phyloP scores from a whole-genome alignment of 2,329 filamentous ascomycete genomes.

The Juglanconis sp. region DNA sequence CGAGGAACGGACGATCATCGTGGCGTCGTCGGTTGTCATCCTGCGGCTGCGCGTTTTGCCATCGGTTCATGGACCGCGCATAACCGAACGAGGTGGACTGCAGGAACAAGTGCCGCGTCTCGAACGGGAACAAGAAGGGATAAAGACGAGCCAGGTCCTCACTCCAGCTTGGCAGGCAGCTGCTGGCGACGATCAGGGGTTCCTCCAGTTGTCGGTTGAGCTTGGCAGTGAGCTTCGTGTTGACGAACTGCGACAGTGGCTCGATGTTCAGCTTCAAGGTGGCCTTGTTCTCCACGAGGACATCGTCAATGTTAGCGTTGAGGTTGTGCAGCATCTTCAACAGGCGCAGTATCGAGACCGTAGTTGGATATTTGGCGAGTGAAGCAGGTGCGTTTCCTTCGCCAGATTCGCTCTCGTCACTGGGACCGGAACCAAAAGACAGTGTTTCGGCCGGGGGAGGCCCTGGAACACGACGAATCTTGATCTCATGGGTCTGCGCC shows the following conservation, averaged over 20 bases:
- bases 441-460: conserved; percentile 73
- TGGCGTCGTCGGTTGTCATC: conserved; percentile 80
- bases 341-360: conserved; percentile 80
- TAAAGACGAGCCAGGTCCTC: conserved; percentile 92
- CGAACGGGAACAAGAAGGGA: conserved; percentile 96
- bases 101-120: conserved; percentile 92
- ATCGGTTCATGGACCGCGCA: conserved; percentile 92
- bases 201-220: conserved; percentile 96
- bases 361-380: conserved; percentile 77
- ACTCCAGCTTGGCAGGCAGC: conserved; percentile 92
- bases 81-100: conserved; percentile 99
- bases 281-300: conserved; percentile 74
- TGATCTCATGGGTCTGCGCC: conserved; percentile 87
- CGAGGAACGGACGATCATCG: conserved; percentile 88
- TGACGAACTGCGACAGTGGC: conserved; percentile 90
- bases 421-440: conserved; percentile 55
- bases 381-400: conserved; percentile 69
- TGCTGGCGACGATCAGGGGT: conserved; percentile 93
- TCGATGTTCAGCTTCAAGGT: conserved; percentile 71
- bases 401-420: conserved; percentile 47
- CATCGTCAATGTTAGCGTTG: conserved; percentile 90
- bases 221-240: conserved; percentile 96
- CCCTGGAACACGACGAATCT: conserved; percentile 81
- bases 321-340: conserved; percentile 89
- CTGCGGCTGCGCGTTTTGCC: conserved; percentile 85